A percentile compares a stretch with the other conserved stretches of the same genome.
phyloP scores from a whole-genome alignment of 1,284 basidiomycete species.

The Earliella scabrosa region DNA sequence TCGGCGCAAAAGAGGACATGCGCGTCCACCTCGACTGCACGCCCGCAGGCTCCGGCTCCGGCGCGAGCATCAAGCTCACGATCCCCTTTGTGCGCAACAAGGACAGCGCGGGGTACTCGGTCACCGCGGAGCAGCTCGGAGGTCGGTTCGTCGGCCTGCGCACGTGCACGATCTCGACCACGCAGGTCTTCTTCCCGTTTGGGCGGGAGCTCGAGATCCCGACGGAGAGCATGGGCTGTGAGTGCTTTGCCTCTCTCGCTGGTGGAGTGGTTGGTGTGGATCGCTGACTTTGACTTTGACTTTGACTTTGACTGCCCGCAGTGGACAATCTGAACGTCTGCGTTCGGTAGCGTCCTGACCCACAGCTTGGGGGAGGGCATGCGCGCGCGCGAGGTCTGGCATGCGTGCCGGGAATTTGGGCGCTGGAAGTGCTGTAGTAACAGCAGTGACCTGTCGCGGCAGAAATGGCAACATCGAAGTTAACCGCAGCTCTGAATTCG shows the following conservation, averaged over 20 bases:
- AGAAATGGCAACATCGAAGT: too few relatives aligned
- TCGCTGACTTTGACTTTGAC: too few relatives aligned
- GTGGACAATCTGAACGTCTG: slow-evolving; percentile 6
- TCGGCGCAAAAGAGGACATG: slow-evolving; percentile 10
- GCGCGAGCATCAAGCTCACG: slow-evolving; percentile 1
- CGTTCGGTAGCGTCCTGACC: not conserved
- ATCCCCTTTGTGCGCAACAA: slow-evolving; percentile 9
- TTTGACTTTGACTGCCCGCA: not conserved
- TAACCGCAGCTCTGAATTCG: too few relatives aligned
- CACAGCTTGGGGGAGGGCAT: too few relatives aligned
- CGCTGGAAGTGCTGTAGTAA: too few relatives aligned
- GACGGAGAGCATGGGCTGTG: slow-evolving; percentile 9
- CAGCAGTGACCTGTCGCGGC: too few relatives aligned
- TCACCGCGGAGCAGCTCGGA: slow-evolving; percentile 3
- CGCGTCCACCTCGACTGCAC: slow-evolving; percentile 9
- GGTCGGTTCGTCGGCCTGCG: slow-evolving; percentile 1
- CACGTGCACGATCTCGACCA: slow-evolving; percentile 8
- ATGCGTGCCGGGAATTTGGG: too few relatives aligned
- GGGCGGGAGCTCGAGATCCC: slow-evolving; percentile 7
- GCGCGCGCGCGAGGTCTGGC: too few relatives aligned
- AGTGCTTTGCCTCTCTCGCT: not conserved
- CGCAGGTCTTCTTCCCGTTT: slow-evolving; percentile 6
- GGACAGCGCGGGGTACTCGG: slow-evolving; percentile 10
- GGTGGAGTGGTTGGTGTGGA: not conserved
- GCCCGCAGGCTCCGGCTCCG: not conserved